Percentiles rank a stretch among this genome's conserved stretches.
Evolutionary conservation across 176 grass and related monocot species (phyloP).

Genomic region (Carex pumila): DNA sequence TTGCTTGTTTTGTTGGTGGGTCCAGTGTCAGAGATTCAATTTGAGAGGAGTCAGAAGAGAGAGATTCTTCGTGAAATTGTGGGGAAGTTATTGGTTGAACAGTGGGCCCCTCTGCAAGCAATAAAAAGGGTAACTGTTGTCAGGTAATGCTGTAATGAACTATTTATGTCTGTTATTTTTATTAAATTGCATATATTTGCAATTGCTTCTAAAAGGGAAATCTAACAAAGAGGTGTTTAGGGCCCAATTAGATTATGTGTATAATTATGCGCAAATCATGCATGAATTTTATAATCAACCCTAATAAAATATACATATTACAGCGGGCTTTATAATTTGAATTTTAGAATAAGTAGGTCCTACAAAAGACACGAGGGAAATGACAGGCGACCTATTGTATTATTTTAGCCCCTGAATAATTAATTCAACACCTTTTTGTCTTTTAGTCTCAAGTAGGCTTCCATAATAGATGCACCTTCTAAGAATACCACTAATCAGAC

Average conservation of each 20-base stretch:
- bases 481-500: slow-evolving; percentile 17
- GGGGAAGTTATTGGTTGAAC: not conserved
- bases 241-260: not conserved
- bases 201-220: not conserved
- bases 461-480: slow-evolving; percentile 16
- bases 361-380: slow-evolving; percentile 22
- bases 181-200: not conserved
- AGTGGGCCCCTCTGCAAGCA: slow-evolving; percentile 30
- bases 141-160: not conserved
- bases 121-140: slow-evolving; percentile 28
- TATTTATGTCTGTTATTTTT: not conserved
- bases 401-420: not conserved
- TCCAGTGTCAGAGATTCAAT: not conserved
- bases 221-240: not conserved
- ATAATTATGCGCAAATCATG: slow-evolving; percentile 28
- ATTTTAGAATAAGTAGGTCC: slow-evolving; percentile 23
- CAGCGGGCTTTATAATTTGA: not conserved
- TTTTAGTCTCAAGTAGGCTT: slow-evolving; percentile 17
- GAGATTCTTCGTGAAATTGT: slow-evolving; percentile 27
- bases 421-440: slow-evolving; percentile 24
- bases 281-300: not conserved
- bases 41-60: slow-evolving; percentile 46
- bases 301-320: not conserved
- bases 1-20: not conserved
- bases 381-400: slow-evolving; percentile 4